Percentiles rank a stretch among this genome's conserved stretches.
phyloP scores from a whole-genome alignment of 805 yeast species.

The Candida sithepensis region DNA sequence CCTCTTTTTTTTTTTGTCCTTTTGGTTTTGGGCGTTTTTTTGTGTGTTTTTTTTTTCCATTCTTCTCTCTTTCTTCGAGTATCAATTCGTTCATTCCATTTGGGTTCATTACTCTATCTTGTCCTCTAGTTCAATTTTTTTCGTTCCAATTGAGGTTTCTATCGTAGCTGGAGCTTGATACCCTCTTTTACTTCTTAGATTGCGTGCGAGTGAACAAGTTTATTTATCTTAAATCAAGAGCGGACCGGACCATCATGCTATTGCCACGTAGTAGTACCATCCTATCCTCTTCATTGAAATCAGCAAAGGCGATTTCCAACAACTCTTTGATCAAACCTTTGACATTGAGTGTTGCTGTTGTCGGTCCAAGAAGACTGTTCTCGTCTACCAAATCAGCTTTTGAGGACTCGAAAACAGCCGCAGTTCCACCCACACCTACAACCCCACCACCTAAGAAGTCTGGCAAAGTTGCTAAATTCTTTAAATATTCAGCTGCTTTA shows the following conservation, averaged over 20 bases:
- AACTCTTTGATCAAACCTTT: neutral
- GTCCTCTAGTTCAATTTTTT: neutral
- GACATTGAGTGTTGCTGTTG: neutral
- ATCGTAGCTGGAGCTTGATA: neutral
- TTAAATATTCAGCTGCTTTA: conserved; percentile 43
- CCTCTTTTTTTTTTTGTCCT: neutral
- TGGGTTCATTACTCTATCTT: neutral
- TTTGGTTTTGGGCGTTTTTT: too few relatives aligned
- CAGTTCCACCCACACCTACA: conserved; percentile 2
- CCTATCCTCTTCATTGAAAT: neutral
- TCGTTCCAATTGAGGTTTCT: neutral
- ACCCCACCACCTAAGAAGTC: conserved; percentile 6
- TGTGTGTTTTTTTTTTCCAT: neutral
- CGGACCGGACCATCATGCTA: neutral
- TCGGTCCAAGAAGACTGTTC: neutral
- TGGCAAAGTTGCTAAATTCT: conserved; percentile 21
- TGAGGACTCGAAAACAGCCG: neutral
- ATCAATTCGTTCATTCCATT: too few relatives aligned
- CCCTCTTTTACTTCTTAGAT: neutral
- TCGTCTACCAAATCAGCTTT: neutral
- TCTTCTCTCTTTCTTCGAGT: neutral
- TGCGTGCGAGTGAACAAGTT: neutral
- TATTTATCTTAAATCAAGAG: neutral
- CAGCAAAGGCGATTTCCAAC: neutral
- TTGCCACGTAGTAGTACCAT: neutral